Evolutionary conservation across 192 early-diverging fungal genomes (phyloP), one percentile per base, ranked within the genome.

Genomic region (Coemansia sp.): DNA sequence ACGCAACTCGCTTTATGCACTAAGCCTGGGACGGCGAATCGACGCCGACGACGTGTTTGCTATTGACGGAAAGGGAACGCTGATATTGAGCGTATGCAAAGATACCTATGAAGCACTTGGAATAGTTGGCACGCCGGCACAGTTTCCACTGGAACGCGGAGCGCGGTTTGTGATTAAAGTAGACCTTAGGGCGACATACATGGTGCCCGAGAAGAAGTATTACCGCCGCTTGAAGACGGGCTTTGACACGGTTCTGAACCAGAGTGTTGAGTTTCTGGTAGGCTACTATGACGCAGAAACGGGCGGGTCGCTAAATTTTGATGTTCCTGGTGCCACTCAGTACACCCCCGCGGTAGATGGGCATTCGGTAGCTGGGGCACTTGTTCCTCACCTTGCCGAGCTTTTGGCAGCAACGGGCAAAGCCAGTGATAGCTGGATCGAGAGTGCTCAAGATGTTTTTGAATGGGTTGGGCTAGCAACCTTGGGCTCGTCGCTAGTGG

Each of bases 41-140:
- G 73, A 77, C 39, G 37, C 58, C 6, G 61, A 64, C 58, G 73
- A 77, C 26, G 59, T 77, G 14, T 58, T 70, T 70, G 73, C 73
- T 5, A 65, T 77, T 9, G 73, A 77, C 31, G 73, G 73, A 1
- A 29, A 56, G 0, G 63, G 71, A 2, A 56, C 11, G 4, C 55
- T 77, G 26, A 45, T 70, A 4, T 33, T 77, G 32, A 77, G 63
- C 37, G 42, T 77, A 9, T 56, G 62, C 54, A 77, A 77, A 36
- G 73, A 77, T 32, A 66, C 73, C 3, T 77, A 77, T 23, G 66
- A 77, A 35, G 36, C 37, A 4, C 25, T 63, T 5, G 73, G 73
- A 0, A 21, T 77, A 33, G 50, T 48, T 2, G 73, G 73, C 0
- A 26, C 31, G 1, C 53, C 43, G 33, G 52, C 66, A 23, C 31